These are phyloP conservation scores for Aspergillus baeticus DNA, from an alignment of 495 filamentous ascomycete genomes.

Conservation along the genomic window DNA sequence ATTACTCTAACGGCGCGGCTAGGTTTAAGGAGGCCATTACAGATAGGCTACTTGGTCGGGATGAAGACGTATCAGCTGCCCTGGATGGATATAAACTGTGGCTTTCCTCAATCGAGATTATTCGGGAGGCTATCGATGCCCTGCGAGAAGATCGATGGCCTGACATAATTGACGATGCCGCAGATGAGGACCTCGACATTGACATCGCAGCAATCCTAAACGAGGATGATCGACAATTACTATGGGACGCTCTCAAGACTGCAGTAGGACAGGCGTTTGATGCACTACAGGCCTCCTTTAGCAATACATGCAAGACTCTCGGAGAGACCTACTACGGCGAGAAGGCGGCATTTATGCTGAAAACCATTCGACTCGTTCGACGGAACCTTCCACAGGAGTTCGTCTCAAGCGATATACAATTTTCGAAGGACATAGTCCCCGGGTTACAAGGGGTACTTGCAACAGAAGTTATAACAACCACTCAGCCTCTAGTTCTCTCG, in stretches of 20 bases:
- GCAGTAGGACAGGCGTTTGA: slow-evolving; percentile 58
- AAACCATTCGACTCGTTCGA: slow-evolving; percentile 73
- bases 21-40: slow-evolving; percentile 53
- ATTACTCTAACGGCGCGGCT: slow-evolving; percentile 53
- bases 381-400: slow-evolving; percentile 55
- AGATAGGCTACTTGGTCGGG: slow-evolving; percentile 61
- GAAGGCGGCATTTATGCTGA: slow-evolving; percentile 70
- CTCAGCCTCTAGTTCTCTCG: slow-evolving; percentile 9
- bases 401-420: slow-evolving; percentile 35
- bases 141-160: slow-evolving; percentile 71
- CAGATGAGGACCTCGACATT: slow-evolving; percentile 67
- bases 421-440: slow-evolving; percentile 48
- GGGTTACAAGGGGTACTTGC: slow-evolving; percentile 58
- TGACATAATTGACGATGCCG: slow-evolving; percentile 71
- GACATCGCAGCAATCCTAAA: slow-evolving; percentile 62
- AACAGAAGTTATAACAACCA: slow-evolving; percentile 25
- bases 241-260: slow-evolving; percentile 59
- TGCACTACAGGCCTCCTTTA: slow-evolving; percentile 56
- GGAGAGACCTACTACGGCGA: slow-evolving; percentile 42
- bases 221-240: slow-evolving; percentile 65
- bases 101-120: slow-evolving; percentile 60
- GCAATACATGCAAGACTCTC: slow-evolving; percentile 41
- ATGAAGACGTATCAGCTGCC: slow-evolving; percentile 58
- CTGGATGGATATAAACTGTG: slow-evolving; percentile 65
- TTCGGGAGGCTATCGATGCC: slow-evolving; percentile 59